Evolutionary conservation across 805 yeast genomes (phyloP), one percentile per base, ranked within the genome.

Genomic region (Candida awuae): DNA sequence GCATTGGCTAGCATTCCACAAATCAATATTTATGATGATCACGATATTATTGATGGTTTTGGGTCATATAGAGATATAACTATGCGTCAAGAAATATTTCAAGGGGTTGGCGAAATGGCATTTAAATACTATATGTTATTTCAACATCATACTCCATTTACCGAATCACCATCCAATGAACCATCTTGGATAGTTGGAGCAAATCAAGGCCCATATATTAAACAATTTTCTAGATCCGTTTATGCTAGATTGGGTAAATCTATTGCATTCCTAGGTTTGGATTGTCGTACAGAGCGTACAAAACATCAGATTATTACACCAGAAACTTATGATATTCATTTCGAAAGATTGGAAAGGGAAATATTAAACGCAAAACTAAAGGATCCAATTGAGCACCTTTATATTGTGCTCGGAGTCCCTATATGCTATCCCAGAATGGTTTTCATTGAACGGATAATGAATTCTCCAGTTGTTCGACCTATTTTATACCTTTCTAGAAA

Each of bases 11-110:
- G 76, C 34, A 88, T 90, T 46, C 97, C 98, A 6, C 72, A 81
- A 26, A 68, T 90, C 39, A 90, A 88, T 58, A 75, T 90, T 23
- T 88, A 66, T 62, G 98, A 90, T 59, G 98, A 90, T 58, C 98
- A 90, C 61, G 97, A 92, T 58, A 84, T 90, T 37, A 88, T 92
- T 49, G 98, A 90, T 56, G 98, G 97, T 3, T 90, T 77, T 62
- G 98, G 97, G 2, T 84, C 95, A 0, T 90, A 90, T 58, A 67
- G 70, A 35, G 83, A 86, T 48, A 41, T 59, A 1, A 84, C 95
- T 25, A 87, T 86, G 95, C 51, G 52, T 3, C 73, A 77, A 29
- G 77, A 75, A 1, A 72, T 84, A 8, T 84, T 90, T 56, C 56
- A 61, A 41, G 74, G 80, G 10, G 71, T 90, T 23, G 97, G 97